Evolutionary conservation across 108 stramenopile species (phyloP), one percentile per base, ranked within the genome.

Genomic region (Asterionellopsis glacialis): DNA sequence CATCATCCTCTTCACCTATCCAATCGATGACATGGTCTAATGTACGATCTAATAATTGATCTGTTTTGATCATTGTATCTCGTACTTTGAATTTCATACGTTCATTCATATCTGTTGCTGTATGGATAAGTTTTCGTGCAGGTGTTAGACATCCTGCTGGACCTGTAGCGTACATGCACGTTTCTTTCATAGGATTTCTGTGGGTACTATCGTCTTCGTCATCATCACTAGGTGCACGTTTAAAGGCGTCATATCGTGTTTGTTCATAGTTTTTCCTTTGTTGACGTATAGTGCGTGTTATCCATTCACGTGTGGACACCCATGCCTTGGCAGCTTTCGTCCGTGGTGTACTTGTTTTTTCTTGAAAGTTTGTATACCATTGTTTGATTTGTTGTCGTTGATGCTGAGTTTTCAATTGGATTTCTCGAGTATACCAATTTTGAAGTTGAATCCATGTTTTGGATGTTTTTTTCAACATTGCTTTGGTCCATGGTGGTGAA

Each of bases 121-220:
- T 3, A n/a, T 54, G 53, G 6, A 54, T 11, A 5, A 54, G 2
- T 54, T 54, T 54, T 11, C 86, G 66, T 12, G 62, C 82, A 21
- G 82, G 54, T 9, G 81, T 62, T 45, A 68, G 55, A 42, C 86
- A 87, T 15, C 86, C 86, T 28, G 62, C 65, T 19, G 70, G 65
- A 41, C 80, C 73, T 7, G 86, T 87, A 12, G 81, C 66, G 63
- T 65, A 87, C 12, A 84, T 67, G 61, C 86, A 87, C 55, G 50
- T 42, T 24, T 81, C 77, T 41, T 61, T 42, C 7, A 52, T 26
- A 50, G n/a, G n/a, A n/a, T n/a, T n/a, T n/a, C n/a, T n/a, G n/a
- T 54, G 55, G n/a, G 33, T 12, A 43, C 40, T 49, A 9, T 21
- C 27, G 22, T 58, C 41, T 22, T 22, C 15, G 9, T 66, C 33